These are phyloP conservation scores for Fusarium praegraminearum DNA, from an alignment of 2,329 filamentous ascomycete genomes.

Conservation along the genomic window DNA sequence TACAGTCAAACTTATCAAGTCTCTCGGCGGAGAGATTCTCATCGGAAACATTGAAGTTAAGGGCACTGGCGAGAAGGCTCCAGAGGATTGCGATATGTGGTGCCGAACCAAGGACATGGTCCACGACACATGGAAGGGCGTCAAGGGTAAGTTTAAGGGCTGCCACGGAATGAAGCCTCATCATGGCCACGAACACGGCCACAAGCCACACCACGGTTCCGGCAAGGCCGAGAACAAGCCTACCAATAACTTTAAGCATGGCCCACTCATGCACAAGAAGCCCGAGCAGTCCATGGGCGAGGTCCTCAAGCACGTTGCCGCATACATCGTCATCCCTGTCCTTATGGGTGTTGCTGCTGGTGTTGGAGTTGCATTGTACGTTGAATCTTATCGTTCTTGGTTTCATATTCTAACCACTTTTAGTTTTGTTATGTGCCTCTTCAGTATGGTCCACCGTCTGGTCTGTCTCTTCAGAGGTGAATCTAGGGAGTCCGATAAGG, in stretches of 20 bases:
- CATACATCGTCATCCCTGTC: conserved; percentile 75
- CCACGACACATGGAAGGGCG: conserved; percentile 45
- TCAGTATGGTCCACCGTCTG: conserved; percentile 70
- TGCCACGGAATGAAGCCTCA: conserved; percentile 45
- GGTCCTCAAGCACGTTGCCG: conserved; percentile 66
- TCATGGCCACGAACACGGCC: conserved; percentile 19
- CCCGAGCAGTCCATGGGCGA: conserved; percentile 57
- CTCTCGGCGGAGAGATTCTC: conserved; percentile 64
- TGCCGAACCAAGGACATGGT: conserved; percentile 59
- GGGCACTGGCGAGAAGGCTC: conserved; percentile 37
- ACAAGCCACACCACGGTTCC: conserved; percentile 28
- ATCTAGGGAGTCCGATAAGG: conserved; percentile 20
- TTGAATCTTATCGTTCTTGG: conserved; percentile 22
- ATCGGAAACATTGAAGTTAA: conserved; percentile 62
- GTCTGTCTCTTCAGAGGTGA: conserved; percentile 62
- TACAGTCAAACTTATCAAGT: conserved; percentile 72
- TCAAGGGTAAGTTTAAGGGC: conserved; percentile 46
- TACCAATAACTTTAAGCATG: conserved; percentile 38
- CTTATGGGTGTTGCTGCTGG: conserved; percentile 77
- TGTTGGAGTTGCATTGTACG: conserved; percentile 73
- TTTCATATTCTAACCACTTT: conserved; percentile 45
- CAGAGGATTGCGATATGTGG: conserved; percentile 61
- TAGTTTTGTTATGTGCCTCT: conserved; percentile 73
- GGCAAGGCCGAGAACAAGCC: conserved; percentile 40
- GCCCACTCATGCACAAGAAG: conserved; percentile 20